Evolutionary conservation across 176 grass and related monocot species (phyloP).

Genomic region (Panicum miliaceum): DNA sequence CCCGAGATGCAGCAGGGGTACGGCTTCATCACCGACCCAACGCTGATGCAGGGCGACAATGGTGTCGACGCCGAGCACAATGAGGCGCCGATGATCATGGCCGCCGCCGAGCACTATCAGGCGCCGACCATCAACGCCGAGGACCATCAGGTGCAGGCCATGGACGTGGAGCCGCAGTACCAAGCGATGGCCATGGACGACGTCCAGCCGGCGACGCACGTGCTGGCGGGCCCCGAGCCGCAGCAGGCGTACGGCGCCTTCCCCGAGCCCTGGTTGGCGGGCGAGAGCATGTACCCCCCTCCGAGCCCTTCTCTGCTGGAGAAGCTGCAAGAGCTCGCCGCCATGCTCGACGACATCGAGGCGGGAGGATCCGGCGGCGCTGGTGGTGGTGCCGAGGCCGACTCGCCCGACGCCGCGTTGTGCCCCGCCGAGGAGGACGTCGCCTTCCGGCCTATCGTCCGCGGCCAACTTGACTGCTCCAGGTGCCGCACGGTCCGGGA

Average conservation of each 20-base stretch:
- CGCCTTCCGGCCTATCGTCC: not conserved
- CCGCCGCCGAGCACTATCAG: not conserved
- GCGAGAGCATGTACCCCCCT: not conserved
- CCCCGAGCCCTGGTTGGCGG: not conserved
- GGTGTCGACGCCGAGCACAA: not conserved
- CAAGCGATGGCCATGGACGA: not conserved
- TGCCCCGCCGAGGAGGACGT: not conserved
- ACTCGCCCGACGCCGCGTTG: too few species aligned
- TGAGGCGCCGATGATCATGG: not conserved
- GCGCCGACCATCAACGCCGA: not conserved
- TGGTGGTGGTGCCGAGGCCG: not conserved
- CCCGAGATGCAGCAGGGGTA: not conserved
- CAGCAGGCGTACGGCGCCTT: not conserved
- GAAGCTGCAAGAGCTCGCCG: not conserved
- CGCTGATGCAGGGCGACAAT: too few species aligned
- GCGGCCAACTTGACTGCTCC: not conserved
- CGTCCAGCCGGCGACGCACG: not conserved
- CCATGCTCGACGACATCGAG: not conserved
- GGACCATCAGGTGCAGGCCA: not conserved
- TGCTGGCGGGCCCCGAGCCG: not conserved
- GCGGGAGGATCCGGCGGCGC: not conserved
- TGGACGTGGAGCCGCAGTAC: not conserved
- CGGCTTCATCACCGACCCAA: not conserved
- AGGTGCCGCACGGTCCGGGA: not conserved
- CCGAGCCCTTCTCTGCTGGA: not conserved